Evolutionary conservation across 148 eudicot genomes (phyloP).

Genomic region (Camellia sinensis): DNA sequence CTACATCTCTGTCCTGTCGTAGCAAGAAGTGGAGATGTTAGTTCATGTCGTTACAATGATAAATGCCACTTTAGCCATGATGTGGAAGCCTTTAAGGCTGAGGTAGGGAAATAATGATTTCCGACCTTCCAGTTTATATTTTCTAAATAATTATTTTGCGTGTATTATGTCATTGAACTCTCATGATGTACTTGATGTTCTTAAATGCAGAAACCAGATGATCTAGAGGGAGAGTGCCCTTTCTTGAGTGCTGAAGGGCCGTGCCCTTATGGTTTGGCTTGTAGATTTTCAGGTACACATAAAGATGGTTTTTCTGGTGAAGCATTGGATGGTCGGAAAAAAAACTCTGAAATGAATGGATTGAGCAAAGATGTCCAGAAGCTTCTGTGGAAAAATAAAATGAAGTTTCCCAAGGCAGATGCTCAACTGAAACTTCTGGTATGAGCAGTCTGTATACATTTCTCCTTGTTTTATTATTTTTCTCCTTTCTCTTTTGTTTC

Average conservation of each 20-base stretch:
- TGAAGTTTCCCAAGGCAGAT: conserved; percentile 79
- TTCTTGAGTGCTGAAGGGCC: conserved; percentile 47
- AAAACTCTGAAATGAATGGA: conserved; percentile 55
- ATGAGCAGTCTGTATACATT: conserved; percentile 12
- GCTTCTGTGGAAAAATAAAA: conserved; percentile 93
- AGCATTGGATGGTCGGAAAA: conserved; percentile 28
- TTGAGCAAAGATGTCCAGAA: conserved; percentile 85
- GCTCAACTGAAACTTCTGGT: conserved; percentile 75
- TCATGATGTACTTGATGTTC: conserved; percentile 11
- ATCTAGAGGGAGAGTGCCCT: conserved; percentile 84
- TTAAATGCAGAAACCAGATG: conserved; percentile 67
- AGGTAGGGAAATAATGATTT: conserved; percentile 31
- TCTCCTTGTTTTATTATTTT: neutral
- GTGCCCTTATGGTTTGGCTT: conserved; percentile 83
- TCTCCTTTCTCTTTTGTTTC: neutral
- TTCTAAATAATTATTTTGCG: neutral
- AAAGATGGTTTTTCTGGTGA: conserved; percentile 34
- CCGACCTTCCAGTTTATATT: neutral
- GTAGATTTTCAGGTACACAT: conserved; percentile 79
- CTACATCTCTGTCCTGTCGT: conserved; percentile 66
- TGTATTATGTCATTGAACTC: neutral
- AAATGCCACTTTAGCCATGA: conserved; percentile 92
- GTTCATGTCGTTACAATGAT: conserved; percentile 59
- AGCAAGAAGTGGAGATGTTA: conserved; percentile 62
- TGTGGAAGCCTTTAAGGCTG: conserved; percentile 70